These are phyloP conservation scores for Melaleuca quinquenervia DNA, from an alignment of 345 rosid genomes.

Conservation along the genomic window DNA sequence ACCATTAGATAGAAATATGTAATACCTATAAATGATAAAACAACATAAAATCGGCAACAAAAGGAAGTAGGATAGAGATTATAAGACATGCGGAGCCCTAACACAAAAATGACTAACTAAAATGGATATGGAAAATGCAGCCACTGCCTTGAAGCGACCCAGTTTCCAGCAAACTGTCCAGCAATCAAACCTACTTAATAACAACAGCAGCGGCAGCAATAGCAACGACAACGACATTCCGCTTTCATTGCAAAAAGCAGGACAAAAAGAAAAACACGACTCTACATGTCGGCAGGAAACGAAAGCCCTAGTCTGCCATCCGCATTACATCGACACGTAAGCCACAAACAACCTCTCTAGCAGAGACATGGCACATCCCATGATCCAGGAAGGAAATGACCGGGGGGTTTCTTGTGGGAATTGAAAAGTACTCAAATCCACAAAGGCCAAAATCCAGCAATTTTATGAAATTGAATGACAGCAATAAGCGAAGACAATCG, in stretches of 20 bases:
- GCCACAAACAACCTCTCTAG: background rate
- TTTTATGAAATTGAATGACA: background rate
- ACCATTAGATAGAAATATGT: background rate
- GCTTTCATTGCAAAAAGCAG: background rate
- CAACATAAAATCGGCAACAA: background rate
- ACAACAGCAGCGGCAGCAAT: background rate
- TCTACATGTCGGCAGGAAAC: background rate
- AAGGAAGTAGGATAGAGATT: background rate
- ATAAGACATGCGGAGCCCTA: background rate
- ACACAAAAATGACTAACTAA: background rate
- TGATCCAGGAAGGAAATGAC: background rate
- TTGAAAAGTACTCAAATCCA: background rate
- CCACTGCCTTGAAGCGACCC: background rate
- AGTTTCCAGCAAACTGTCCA: background rate
- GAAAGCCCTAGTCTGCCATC: background rate
- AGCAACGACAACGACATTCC: background rate
- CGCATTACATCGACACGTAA: background rate
- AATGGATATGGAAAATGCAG: background rate
- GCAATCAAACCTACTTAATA: background rate
- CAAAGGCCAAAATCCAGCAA: background rate
- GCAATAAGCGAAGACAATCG: background rate
- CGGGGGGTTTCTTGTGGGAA: background rate
- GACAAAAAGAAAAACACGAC: background rate
- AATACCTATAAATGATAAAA: background rate
- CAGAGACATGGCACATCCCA: background rate